Conservation (phyloP, 257 asterid genomes). For the Ligustrum vulgare region DNA sequence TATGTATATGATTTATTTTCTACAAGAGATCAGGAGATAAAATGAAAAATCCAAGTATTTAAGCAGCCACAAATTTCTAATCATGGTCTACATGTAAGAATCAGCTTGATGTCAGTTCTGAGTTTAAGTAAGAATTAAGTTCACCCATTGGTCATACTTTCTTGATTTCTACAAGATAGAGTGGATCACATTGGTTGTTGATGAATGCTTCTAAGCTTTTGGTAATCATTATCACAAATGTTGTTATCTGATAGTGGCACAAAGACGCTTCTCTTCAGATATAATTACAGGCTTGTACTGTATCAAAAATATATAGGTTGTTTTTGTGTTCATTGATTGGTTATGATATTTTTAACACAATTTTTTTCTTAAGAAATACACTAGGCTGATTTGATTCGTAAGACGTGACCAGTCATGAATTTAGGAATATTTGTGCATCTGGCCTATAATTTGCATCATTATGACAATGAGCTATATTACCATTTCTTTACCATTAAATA, state of each 20-base stretch:
- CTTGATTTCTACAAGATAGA: neutral
- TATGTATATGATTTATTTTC: neutral
- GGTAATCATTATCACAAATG: neutral
- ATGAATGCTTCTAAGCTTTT: slow-evolving; percentile 4
- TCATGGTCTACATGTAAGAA: neutral
- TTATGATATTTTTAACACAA: neutral
- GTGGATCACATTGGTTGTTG: neutral
- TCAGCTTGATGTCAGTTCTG: slow-evolving; percentile 4
- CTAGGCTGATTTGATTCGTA: neutral
- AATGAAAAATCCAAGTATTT: neutral
- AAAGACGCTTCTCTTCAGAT: neutral
- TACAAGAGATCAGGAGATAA: neutral
- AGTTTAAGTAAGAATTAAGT: neutral
- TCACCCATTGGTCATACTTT: slow-evolving; percentile 5
- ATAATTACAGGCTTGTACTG: neutral
- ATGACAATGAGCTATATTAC: neutral
- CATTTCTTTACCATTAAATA: neutral
- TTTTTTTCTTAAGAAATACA: neutral
- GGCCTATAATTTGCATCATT: neutral
- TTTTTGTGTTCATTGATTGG: neutral
- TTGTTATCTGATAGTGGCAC: neutral
- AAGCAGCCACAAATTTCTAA: neutral
- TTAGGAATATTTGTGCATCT: neutral
- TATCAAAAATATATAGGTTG: neutral
- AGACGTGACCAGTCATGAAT: slow-evolving; percentile 1